Base-by-base conservation (phyloP, 495 filamentous ascomycete genomes). In the Thermochaetoides thermophila region DNA sequence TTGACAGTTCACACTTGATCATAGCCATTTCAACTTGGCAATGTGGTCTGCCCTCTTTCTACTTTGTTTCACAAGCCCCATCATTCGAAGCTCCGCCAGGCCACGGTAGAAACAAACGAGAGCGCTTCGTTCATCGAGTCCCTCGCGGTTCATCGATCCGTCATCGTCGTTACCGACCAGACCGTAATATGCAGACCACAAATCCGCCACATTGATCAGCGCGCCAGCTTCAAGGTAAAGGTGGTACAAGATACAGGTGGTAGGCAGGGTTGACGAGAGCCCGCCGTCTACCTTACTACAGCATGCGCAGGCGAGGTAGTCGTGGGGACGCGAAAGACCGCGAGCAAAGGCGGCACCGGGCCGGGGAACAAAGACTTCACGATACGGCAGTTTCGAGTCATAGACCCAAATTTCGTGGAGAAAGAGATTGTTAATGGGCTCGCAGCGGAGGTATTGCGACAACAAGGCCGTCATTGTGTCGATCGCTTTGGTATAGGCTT, bases 1-100 rank as follows among this genome's bases (percentile, higher is more conserved):
- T n/a, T n/a, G n/a, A n/a, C n/a, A n/a, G n/a, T n/a, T n/a, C n/a
- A n/a, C n/a, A n/a, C n/a, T n/a, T n/a, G n/a, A n/a, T 42, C 31
- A 60, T 12, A 58, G 33, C 61, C 62, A 66, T 27, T 61, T 61
- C 34, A 83, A 57, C 57, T 94, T 96, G 12, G 82, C 76, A 42
- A 94, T 56, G 57, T 94, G 86, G 52, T 95, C 89, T 9, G 72
- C 68, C 66, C 89, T 91, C 66, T 85, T 95, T 56, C 76, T 81
- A 45, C 77, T 96, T 40, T 66, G 66, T 58, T 89, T 95, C 20
- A 95, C 64, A 62, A 94, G 75, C 13, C 87, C 87, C 58, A 96
- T 63, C 27, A 70, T 66, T 57, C 72, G 79, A 47, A 97, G 52
- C 50, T 96, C 91, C 6, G 85, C 84, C 35, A 95, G 46, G 4